Percentiles rank a stretch among this genome's conserved stretches.
Evolutionary conservation across 23 red algal genomes (phyloP).

Genomic region (Gracilaria vermiculophylla): DNA sequence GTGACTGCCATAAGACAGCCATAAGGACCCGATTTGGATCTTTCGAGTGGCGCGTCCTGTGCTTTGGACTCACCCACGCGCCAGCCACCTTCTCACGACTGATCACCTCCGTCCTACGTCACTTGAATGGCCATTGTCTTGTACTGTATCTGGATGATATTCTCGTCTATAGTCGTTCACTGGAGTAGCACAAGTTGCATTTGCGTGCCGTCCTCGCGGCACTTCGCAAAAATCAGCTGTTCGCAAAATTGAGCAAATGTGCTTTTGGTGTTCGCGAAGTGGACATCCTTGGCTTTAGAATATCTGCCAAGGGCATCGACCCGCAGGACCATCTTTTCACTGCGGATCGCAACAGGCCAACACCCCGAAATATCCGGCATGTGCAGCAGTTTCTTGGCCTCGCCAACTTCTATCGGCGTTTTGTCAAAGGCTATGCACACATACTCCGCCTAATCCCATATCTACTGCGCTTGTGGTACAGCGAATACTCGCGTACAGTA

Average conservation of each 20-base stretch:
- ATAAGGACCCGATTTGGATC: slow-evolving; percentile 23
- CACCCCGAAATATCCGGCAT: background rate
- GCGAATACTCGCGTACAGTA: too few species aligned
- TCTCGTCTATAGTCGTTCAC: background rate
- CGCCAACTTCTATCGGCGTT: slow-evolving; percentile 4
- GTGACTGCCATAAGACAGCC: slow-evolving; percentile 14
- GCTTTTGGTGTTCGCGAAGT: background rate
- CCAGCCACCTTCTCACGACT: background rate
- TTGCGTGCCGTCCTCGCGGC: background rate
- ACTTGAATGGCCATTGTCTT: background rate
- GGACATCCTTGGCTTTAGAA: background rate
- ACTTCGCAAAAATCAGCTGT: background rate
- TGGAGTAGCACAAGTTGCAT: slow-evolving; percentile 10
- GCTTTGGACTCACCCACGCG: background rate
- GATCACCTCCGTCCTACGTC: background rate
- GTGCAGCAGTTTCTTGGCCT: slow-evolving; percentile 1
- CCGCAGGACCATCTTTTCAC: background rate
- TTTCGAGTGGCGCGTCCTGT: slow-evolving; percentile 1
- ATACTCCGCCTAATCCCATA: background rate
- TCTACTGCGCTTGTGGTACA: too few species aligned
- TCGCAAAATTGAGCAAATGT: slow-evolving; percentile 3
- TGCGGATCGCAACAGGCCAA: background rate
- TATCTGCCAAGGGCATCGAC: background rate
- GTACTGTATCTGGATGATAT: slow-evolving; percentile 21
- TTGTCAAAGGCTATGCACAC: background rate